Evolutionary conservation across 495 filamentous ascomycete genomes (phyloP).

Genomic region (Jackrogersella minutella): DNA sequence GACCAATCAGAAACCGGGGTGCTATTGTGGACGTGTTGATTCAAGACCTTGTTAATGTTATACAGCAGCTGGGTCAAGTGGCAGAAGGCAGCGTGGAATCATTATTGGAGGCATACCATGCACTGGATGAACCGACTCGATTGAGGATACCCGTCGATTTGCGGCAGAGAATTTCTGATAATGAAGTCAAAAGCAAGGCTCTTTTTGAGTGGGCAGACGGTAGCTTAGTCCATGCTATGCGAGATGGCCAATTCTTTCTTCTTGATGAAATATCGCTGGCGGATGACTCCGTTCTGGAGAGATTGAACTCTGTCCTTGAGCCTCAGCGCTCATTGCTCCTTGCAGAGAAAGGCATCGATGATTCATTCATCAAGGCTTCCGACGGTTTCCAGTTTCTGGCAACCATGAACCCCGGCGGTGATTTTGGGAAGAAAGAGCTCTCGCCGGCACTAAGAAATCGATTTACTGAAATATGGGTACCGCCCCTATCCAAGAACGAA

Average conservation of each 20-base stretch:
- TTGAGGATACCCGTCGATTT: conserved; percentile 58
- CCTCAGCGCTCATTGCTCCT: conserved; percentile 84
- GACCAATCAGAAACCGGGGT: conserved; percentile 85
- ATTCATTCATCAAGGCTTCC: conserved; percentile 78
- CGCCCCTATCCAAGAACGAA: conserved; percentile 77
- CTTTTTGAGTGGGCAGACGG: conserved; percentile 98
- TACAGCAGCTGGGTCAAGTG: conserved; percentile 46
- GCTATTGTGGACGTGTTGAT: conserved; percentile 70
- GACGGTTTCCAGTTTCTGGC: conserved; percentile 94
- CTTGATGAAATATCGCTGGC: conserved; percentile 98
- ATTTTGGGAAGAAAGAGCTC: conserved; percentile 96
- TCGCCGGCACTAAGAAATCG: conserved; percentile 94
- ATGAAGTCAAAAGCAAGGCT: conserved; percentile 71
- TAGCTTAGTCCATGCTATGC: conserved; percentile 94
- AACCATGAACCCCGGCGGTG: conserved; percentile 99
- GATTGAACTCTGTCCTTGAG: conserved; percentile 97
- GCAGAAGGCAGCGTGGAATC: conserved; percentile 42
- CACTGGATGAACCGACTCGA: conserved; percentile 37
- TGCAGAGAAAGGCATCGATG: conserved; percentile 88
- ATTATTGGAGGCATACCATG: conserved; percentile 53
- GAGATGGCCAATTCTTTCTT: conserved; percentile 84
- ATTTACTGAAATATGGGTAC: conserved; percentile 99
- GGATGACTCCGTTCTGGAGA: conserved; percentile 95
- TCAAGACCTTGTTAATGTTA: conserved; percentile 64
- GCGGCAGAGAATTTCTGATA: conserved; percentile 64